These are phyloP conservation scores for Podila clonocystis DNA, from an alignment of 192 early-diverging fungal species.

Conservation along the genomic window DNA sequence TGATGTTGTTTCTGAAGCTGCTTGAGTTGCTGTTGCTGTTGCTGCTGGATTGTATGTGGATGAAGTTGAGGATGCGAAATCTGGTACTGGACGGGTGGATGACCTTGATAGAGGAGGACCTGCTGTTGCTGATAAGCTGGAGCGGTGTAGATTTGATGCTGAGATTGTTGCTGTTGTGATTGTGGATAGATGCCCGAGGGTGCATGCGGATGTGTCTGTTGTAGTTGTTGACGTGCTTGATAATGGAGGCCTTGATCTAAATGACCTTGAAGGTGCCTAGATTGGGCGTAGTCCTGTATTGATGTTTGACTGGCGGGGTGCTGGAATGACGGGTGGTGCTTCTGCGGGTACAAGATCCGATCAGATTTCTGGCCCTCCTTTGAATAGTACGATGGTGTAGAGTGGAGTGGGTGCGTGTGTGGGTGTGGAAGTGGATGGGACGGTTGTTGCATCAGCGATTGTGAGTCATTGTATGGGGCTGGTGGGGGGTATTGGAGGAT, in stretches of 20 bases:
- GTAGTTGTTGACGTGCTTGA: conserved; percentile 6
- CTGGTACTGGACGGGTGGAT: conserved; percentile 31
- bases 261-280: conserved; percentile 6
- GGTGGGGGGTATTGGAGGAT: conserved; percentile 13
- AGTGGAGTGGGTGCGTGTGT: too few relatives aligned
- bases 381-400: conserved; percentile 4
- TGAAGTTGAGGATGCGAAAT: conserved; percentile 23
- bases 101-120: conserved; percentile 20
- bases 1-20: conserved; percentile 5
- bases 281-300: conserved; percentile 22
- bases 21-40: not conserved
- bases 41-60: not conserved
- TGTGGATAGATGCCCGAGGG: not conserved
- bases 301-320: conserved; percentile 20
- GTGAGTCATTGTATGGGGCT: conserved; percentile 25
- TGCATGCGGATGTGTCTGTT: not conserved
- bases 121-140: conserved; percentile 13
- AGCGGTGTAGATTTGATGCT: not conserved
- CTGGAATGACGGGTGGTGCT: conserved; percentile 19
- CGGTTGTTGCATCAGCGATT: conserved; percentile 30
- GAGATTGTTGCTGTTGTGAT: not conserved
- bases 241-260: conserved; percentile 4
- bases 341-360: conserved; percentile 24
- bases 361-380: conserved; percentile 18
- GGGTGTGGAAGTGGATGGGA: conserved; percentile 9